A percentile compares a stretch with the other conserved stretches of the same genome.
phyloP scores from a whole-genome alignment of 1,284 basidiomycete genomes.

The Papiliotrema laurentii region DNA sequence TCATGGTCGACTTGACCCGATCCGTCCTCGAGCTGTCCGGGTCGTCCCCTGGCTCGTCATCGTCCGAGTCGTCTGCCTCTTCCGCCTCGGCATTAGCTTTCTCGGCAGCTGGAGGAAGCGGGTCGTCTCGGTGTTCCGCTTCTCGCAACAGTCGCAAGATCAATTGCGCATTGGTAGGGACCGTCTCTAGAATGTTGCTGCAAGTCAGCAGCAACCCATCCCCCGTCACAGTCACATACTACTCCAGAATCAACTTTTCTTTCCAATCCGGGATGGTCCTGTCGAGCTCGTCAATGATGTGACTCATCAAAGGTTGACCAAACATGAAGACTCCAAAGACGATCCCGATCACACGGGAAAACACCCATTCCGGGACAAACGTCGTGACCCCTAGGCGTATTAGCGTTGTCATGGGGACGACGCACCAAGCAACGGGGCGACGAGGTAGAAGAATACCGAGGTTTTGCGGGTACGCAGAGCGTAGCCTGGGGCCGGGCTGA shows the following conservation, averaged over 20 bases:
- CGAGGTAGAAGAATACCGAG: slow-evolving; percentile 13
- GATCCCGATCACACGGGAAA: slow-evolving; percentile 47
- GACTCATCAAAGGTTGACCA: slow-evolving; percentile 50
- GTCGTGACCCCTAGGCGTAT: slow-evolving; percentile 31
- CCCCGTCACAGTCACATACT: slow-evolving; percentile 24
- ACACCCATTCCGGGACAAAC: slow-evolving; percentile 42
- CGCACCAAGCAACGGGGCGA: slow-evolving; percentile 21
- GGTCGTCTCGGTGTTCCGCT: slow-evolving; percentile 50
- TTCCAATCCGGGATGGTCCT: slow-evolving; percentile 50
- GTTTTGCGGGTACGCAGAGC: slow-evolving; percentile 7
- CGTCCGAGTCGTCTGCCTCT: slow-evolving; percentile 4
- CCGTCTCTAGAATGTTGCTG: slow-evolving; percentile 50
- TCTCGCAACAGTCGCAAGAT: slow-evolving; percentile 52
- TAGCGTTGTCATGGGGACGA: neutral
- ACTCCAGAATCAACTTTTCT: slow-evolving; percentile 45
- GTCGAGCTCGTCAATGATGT: slow-evolving; percentile 44
- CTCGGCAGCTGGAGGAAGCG: slow-evolving; percentile 40
- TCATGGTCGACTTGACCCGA: neutral
- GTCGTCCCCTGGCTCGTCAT: slow-evolving; percentile 2
- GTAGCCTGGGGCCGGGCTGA: slow-evolving; percentile 18
- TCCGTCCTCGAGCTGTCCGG: slow-evolving; percentile 3
- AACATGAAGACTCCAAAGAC: slow-evolving; percentile 51
- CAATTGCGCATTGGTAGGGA: slow-evolving; percentile 56
- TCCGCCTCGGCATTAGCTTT: slow-evolving; percentile 5
- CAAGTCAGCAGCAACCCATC: slow-evolving; percentile 2